A percentile compares a stretch with the other conserved stretches of the same genome.
Evolutionary conservation across 2,329 filamentous ascomycete genomes (phyloP).

Genomic region (Xylogone sp.): DNA sequence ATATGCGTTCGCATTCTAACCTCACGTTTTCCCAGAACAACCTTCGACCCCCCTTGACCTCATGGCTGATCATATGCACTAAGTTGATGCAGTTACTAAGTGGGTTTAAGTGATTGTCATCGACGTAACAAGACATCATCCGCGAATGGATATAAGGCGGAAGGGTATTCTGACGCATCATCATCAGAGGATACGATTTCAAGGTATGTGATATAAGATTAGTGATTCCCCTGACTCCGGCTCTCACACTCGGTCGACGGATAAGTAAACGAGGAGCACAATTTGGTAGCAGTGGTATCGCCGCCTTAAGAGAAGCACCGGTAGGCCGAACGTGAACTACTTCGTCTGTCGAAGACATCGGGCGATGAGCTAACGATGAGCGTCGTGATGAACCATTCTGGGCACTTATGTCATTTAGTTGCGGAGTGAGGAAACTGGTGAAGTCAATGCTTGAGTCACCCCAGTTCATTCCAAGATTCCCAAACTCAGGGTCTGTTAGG

Average conservation of each 20-base stretch:
- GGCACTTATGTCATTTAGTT: conserved; percentile 11
- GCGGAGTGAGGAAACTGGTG: conserved; percentile 14
- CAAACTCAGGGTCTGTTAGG: conserved; percentile 13
- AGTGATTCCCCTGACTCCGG: conserved; percentile 29
- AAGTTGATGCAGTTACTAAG: conserved; percentile 38
- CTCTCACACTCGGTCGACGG: conserved; percentile 19
- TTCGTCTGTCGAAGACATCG: conserved; percentile 9
- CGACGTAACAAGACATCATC: conserved; percentile 19
- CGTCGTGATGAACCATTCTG: conserved; percentile 9
- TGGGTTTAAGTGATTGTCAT: conserved; percentile 29
- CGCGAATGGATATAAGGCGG: conserved; percentile 40
- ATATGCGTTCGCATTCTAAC: conserved; percentile 37
- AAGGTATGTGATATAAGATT: conserved; percentile 35
- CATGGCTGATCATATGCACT: conserved; percentile 34
- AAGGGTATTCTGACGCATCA: conserved; percentile 32
- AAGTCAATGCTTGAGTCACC: conserved; percentile 18
- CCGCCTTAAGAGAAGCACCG: conserved; percentile 6
- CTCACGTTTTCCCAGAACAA: conserved; percentile 42
- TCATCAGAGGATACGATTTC: conserved; percentile 38
- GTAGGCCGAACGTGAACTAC: conserved; percentile 11
- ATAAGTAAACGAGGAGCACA: conserved; percentile 23
- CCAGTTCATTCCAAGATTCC: conserved; percentile 15
- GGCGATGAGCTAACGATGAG: conserved; percentile 13
- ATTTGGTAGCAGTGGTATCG: conserved; percentile 23
- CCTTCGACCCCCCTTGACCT: conserved; percentile 31